Base-by-base conservation (phyloP, 1,284 basidiomycete species). In the Fomitopsis pinicola region DNA sequence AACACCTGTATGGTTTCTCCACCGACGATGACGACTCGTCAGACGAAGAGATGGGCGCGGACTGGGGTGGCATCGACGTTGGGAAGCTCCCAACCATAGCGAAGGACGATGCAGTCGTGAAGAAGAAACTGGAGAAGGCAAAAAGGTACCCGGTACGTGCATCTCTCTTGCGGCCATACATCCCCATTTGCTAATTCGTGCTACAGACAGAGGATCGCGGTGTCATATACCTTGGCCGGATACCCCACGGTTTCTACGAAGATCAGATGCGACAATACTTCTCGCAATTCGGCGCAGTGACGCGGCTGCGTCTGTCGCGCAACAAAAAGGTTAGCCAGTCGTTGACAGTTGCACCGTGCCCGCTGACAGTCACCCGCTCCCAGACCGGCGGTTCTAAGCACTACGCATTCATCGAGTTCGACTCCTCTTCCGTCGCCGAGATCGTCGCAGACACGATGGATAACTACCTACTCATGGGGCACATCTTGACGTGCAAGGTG, bases 371-470 rank as follows among this genome's bases (percentile, higher is more conserved):
- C 7, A 28, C 33, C 45, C 36, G 63, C 40, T 36, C 33, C 57
- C 67, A 96, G 94, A 98, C 96, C 12, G 97, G 97, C 62, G 85
- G 85, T 60, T 95, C 95, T 38, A 98, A 97, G 76, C 97, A 98
- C 76, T 99, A 98, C 75, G 97, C 86, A 2, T 99, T 98, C 78
- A 82, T 99, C 71, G 97, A 99, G 76, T 97, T 99, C 73, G 86
- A 89, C 62, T 95, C 94, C 42, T 82, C 85, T 15, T 85, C 92
- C 1, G 96, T 99, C 48, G 96, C 97, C 0, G 79, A 94, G 71
- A 98, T 99, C 64, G 97, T 98, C 10, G 91, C 92, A 6, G 97
- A 99, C 71, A 99, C 97, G 52, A 98, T 99, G 97, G 87, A 99
- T 82, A 98, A 98, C 78, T 99, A 98, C 76, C 85, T 99, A 35